phyloP scores from a whole-genome alignment of 805 yeast species.

The Candida incommunis region DNA sequence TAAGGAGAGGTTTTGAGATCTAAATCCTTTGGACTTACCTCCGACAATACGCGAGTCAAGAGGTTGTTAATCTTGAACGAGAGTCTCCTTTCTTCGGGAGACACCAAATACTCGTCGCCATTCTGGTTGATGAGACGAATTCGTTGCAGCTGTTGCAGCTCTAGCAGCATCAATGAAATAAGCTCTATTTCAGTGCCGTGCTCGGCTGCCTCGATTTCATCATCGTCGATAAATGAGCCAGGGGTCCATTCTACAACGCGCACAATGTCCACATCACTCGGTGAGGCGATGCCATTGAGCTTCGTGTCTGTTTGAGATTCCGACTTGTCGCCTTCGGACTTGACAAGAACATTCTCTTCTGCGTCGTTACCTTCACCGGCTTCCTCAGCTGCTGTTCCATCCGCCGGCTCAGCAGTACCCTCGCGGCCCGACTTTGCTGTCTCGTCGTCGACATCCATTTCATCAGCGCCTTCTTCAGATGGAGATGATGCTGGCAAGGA shows the following conservation, averaged over 20 bases:
- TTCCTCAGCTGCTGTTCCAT: not conserved
- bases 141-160: conserved; percentile 37
- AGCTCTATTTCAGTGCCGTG: conserved; percentile 28
- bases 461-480: not conserved
- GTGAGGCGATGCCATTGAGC: conserved; percentile 1
- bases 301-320: not conserved
- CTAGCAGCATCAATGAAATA: conserved; percentile 31
- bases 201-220: conserved; percentile 35
- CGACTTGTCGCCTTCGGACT: not conserved
- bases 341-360: not conserved
- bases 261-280: conserved; percentile 8
- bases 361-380: not conserved
- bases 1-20: conserved; percentile 14
- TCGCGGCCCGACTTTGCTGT: not conserved
- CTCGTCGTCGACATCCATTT: not conserved
- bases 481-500: not conserved
- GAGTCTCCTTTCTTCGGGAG: conserved; percentile 20
- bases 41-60: conserved; percentile 31
- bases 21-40: conserved; percentile 14
- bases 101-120: conserved; percentile 10
- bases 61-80: conserved; percentile 22
- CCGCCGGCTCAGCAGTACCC: not conserved
- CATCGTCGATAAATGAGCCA: conserved; percentile 32
- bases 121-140: conserved; percentile 24
- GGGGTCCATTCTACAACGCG: conserved; percentile 39